Conservation (phyloP, 2,329 filamentous ascomycete species). For the Nigrospora osmanthi region DNA sequence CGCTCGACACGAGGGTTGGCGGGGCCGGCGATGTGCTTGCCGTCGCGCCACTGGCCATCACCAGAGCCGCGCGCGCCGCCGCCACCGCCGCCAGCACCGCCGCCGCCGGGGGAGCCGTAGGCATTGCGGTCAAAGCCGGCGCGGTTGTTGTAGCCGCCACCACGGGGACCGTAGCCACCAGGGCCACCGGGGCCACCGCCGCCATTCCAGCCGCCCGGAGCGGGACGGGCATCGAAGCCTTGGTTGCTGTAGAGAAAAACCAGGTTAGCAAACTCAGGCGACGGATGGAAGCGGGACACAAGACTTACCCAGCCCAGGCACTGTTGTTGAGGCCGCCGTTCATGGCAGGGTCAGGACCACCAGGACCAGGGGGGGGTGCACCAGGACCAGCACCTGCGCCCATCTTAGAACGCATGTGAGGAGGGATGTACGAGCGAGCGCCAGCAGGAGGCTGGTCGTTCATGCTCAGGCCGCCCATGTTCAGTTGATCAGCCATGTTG, state of each 20-base stretch:
- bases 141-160: constrained; percentile 16
- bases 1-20: constrained; percentile 85
- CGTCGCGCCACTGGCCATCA: constrained; percentile 93
- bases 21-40: constrained; percentile 90
- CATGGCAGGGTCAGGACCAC: constrained; percentile 29
- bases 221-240: constrained; percentile 31
- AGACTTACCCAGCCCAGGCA: constrained; percentile 54
- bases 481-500: constrained; percentile 77
- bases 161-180: constrained; percentile 25
- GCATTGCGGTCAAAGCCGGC: constrained; percentile 53
- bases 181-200: constrained; percentile 21
- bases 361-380: constrained; percentile 12
- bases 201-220: constrained; percentile 20
- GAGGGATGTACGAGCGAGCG: constrained; percentile 73
- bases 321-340: constrained; percentile 49
- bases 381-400: constrained; percentile 18
- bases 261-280: constrained; percentile 10
- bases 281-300: not conserved
- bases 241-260: constrained; percentile 32
- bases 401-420: constrained; percentile 65
- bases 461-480: constrained; percentile 69
- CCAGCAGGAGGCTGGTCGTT: constrained; percentile 35
- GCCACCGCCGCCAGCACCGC: constrained; percentile 42
- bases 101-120: constrained; percentile 45
- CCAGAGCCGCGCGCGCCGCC: constrained; percentile 71